Base-by-base conservation (phyloP, 169 alveolate genomes). In the Plasmodium billcollinsi region DNA sequence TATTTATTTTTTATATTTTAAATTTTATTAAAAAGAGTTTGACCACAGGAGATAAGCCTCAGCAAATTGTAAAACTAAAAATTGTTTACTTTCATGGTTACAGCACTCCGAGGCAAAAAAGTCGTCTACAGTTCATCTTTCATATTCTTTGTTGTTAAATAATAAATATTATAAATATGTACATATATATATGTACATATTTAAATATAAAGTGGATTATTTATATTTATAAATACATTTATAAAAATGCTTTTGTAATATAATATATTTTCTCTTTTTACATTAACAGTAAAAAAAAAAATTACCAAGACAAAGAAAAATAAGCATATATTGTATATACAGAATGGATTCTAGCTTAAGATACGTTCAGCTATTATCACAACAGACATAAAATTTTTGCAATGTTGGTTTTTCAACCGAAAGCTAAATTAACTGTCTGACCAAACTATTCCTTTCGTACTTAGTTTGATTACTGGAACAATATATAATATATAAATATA, bases 331-430 rank as follows among this genome's bases (percentile, higher is more conserved):
- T 33, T 74, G 50, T 18, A 33, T 74, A 74, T 33, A 39, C 56
- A 61, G 96, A 94, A 93, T 92, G 94, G 96, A 86, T 95, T 95
- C 96, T 94, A 96, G 92, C 97, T 95, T 94, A 21, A 95, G 95
- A 95, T 96, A 95, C 96, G 95, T 95, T 95, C 97, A 95, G 96
- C 90, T 96, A 93, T 95, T 93, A 95, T 93, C 96, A 29, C 95
- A 88, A 92, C 96, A 94, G 95, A 92, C 95, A 93, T 94, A 93
- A 96, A 29, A 29, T 29, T 95, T 89, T 95, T 95, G 75, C 75
- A 26, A 76, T 20, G 65, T 21, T 4, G 54, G 69, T 26, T 63
- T 76, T 11, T 76, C 75, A 49, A 76, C 75, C 61, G 50, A 63
- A 62, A 18, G 89, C 75, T 62, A 74, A 24, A 76, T 74, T 67